These are phyloP conservation scores for Colletotrichum lentis DNA, from an alignment of 2,329 filamentous ascomycete genomes.

Conservation along the genomic window DNA sequence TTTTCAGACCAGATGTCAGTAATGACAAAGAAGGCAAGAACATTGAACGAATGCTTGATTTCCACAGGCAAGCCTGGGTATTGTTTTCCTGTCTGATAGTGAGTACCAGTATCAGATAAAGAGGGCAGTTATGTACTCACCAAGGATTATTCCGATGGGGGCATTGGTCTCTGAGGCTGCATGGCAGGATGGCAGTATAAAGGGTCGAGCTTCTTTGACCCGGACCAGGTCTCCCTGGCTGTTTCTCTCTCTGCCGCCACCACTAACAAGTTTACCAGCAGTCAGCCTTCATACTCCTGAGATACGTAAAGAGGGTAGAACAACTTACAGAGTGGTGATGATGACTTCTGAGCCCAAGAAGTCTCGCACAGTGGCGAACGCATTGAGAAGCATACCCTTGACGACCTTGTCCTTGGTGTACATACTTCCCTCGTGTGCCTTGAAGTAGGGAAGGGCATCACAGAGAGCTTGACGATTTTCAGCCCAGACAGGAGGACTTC, in stretches of 20 bases:
- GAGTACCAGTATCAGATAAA: background rate
- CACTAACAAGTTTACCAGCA: slow-evolving; percentile 49
- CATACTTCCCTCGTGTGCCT: slow-evolving; percentile 65
- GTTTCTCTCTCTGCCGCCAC: slow-evolving; percentile 61
- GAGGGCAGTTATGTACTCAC: slow-evolving; percentile 46
- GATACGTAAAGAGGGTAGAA: background rate
- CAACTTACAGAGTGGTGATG: slow-evolving; percentile 67
- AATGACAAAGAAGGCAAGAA: slow-evolving; percentile 74
- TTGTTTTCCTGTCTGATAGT: slow-evolving; percentile 56
- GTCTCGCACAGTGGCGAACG: slow-evolving; percentile 61
- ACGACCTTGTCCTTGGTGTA: slow-evolving; percentile 61
- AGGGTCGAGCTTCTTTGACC: slow-evolving; percentile 45
- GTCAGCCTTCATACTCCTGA: slow-evolving; percentile 20
- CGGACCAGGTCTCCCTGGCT: slow-evolving; percentile 55
- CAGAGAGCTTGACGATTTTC: slow-evolving; percentile 67
- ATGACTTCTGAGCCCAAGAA: slow-evolving; percentile 68
- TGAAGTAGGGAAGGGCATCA: slow-evolving; percentile 70
- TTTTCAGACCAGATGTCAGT: slow-evolving; percentile 75
- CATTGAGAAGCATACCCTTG: slow-evolving; percentile 67
- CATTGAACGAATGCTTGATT: slow-evolving; percentile 67
- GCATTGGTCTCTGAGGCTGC: slow-evolving; percentile 53
- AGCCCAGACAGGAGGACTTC: slow-evolving; percentile 58
- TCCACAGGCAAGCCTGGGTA: slow-evolving; percentile 58
- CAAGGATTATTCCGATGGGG: slow-evolving; percentile 65
- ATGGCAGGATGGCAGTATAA: slow-evolving; percentile 41